Evolutionary conservation across 2,329 filamentous ascomycete genomes (phyloP), one percentile per base, ranked within the genome.

Genomic region (Xylaria polymorpha): DNA sequence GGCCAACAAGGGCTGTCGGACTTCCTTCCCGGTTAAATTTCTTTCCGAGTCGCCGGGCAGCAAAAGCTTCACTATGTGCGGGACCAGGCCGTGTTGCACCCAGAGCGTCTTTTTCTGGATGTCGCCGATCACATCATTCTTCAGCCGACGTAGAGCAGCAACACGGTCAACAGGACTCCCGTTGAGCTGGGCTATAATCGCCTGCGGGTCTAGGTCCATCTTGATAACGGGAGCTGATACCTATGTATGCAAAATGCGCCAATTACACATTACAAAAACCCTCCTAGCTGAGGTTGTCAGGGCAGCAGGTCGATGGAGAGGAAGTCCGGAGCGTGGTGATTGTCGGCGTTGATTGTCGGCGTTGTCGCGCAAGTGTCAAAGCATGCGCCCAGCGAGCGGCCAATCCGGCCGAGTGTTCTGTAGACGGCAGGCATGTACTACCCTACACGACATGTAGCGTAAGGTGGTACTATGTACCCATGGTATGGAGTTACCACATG

Each of bases 81-180:
- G 86, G 56, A 96, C 81, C 35, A 93, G 84, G 20, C 94, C 94
- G 64, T 88, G 83, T 67, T 84, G 85, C 48, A 98, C 86, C 84
- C 91, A 94, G 66, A 88, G 81, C 80, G 95, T 91, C 81, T 99
- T 99, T 79, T 91, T 91, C 79, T 95, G 90, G 41, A 92, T 87
- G 80, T 98, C 94, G 29, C 96, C 96, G 69, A 97, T 90, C 57
- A 97, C 87, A 71, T 96, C 92, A 80, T 97, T 96, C 83, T 97
- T 98, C 37, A 99, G 83, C 50, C 85, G 84, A 72, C 90, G 89
- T 53, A 98, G 85, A 59, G 90, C 87, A 32, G 85, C 82, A 48
- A 87, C 82, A 74, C 87, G 87, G 71, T 90, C 87, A 25, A 80
- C 78, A 43, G 81, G 84, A 71, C 82, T 84, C 10, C 90, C 85